These are phyloP conservation scores for Podaxis sp. DNA, from an alignment of 768 basidiomycete species.

Conservation along the genomic window DNA sequence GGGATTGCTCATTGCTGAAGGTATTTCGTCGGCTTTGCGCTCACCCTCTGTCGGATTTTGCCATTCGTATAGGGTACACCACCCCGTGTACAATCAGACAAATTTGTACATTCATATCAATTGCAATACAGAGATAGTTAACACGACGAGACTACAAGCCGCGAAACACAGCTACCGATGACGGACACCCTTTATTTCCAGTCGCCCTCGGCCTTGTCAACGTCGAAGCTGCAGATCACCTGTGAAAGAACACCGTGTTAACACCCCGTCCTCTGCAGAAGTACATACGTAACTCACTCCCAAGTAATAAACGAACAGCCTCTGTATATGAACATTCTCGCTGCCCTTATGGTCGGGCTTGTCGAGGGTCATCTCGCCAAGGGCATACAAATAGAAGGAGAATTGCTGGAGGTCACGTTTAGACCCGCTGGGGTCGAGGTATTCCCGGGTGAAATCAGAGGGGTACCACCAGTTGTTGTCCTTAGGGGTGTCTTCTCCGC, in stretches of 20 bases:
- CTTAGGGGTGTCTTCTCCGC: neutral
- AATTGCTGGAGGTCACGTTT: neutral
- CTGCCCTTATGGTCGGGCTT: neutral
- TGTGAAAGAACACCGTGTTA: too few relatives aligned
- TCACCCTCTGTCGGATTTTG: too few relatives aligned
- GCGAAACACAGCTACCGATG: too few relatives aligned
- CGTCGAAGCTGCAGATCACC: neutral
- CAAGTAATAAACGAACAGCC: neutral
- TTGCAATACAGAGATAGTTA: neutral
- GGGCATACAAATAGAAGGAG: neutral
- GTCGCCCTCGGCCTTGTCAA: neutral
- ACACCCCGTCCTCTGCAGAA: too few relatives aligned
- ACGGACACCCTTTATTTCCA: too few relatives aligned
- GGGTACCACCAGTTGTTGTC: neutral
- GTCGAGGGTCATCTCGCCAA: neutral
- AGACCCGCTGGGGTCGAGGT: neutral
- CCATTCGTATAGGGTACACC: too few relatives aligned
- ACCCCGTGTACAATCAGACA: too few relatives aligned
- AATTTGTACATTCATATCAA: too few relatives aligned
- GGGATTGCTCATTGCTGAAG: too few relatives aligned
- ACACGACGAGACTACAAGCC: too few relatives aligned
- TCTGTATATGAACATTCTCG: neutral
- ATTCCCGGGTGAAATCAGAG: neutral
- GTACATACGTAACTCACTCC: neutral
- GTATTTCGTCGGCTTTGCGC: too few relatives aligned